Conservation (phyloP, 768 basidiomycete species). For the Lactarius akahatsu region DNA sequence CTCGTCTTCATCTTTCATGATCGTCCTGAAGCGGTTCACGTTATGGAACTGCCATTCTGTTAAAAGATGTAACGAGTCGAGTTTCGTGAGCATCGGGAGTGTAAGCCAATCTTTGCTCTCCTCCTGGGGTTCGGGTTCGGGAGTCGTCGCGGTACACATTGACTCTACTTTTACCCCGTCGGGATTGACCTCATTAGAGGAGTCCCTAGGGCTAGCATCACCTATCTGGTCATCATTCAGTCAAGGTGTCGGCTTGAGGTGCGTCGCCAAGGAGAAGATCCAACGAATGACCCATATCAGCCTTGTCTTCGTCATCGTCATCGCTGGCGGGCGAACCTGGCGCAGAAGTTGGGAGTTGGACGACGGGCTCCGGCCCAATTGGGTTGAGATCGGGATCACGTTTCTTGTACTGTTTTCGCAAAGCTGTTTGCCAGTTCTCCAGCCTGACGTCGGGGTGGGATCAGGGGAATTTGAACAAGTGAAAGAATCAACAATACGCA, state of each 20-base stretch:
- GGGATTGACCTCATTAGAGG: slow-evolving; percentile 1
- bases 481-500: slow-evolving; percentile 40
- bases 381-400: slow-evolving; percentile 71
- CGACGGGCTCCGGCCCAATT: slow-evolving; percentile 59
- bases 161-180: slow-evolving; percentile 20
- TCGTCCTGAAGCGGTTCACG: slow-evolving; percentile 59
- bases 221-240: background rate
- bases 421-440: slow-evolving; percentile 75
- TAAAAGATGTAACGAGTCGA: slow-evolving; percentile 70
- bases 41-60: slow-evolving; percentile 90
- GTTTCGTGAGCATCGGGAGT: slow-evolving; percentile 66
- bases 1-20: slow-evolving; percentile 82
- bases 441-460: slow-evolving; percentile 41
- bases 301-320: slow-evolving; percentile 29
- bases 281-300: slow-evolving; percentile 13
- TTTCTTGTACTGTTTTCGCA: slow-evolving; percentile 75
- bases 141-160: slow-evolving; percentile 14
- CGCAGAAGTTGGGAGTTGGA: slow-evolving; percentile 27
- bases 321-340: slow-evolving; percentile 30
- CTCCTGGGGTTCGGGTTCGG: slow-evolving; percentile 31
- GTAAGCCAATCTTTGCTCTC: slow-evolving; percentile 67
- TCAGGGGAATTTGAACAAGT: slow-evolving; percentile 27
- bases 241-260: background rate
- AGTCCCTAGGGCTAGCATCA: background rate
- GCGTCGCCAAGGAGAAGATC: background rate